Conservation (phyloP, 2,329 filamentous ascomycete species). For the Claviceps quebecensis region DNA sequence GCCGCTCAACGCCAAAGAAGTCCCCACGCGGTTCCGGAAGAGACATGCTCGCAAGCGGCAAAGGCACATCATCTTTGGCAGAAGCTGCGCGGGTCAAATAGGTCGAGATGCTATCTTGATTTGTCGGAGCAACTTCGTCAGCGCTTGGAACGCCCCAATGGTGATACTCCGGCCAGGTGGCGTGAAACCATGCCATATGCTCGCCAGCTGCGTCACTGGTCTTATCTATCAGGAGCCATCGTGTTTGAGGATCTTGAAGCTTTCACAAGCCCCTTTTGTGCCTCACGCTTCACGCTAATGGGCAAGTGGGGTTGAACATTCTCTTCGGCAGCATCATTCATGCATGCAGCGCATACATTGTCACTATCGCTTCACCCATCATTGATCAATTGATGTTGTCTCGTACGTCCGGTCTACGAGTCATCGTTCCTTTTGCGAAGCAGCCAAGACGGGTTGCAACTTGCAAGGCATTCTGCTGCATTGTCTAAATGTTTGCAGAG, state of each 20-base stretch:
- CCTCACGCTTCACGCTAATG: neutral
- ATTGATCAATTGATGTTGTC: too few relatives aligned
- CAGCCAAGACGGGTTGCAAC: too few relatives aligned
- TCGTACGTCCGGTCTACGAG: too few relatives aligned
- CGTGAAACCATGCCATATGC: neutral
- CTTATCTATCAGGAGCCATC: neutral
- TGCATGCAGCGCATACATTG: neutral
- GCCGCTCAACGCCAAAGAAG: neutral
- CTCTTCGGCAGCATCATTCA: neutral
- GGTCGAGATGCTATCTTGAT: too few relatives aligned
- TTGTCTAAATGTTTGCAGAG: too few relatives aligned
- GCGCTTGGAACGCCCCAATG: neutral
- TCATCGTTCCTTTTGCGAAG: too few relatives aligned
- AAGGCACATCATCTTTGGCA: neutral
- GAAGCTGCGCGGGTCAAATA: too few relatives aligned
- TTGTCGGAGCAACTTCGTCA: neutral
- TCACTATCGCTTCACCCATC: neutral
- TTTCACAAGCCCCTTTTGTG: neutral
- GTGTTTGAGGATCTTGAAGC: neutral
- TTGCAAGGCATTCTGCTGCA: too few relatives aligned
- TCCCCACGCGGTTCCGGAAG: constrained; percentile 1
- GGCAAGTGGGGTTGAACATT: neutral
- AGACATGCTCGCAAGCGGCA: neutral
- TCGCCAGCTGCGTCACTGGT: neutral
- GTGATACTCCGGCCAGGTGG: neutral